A percentile compares a stretch with the other conserved stretches of the same genome.
Evolutionary conservation across 495 filamentous ascomycete genomes (phyloP).

Genomic region (Daldinia loculata): DNA sequence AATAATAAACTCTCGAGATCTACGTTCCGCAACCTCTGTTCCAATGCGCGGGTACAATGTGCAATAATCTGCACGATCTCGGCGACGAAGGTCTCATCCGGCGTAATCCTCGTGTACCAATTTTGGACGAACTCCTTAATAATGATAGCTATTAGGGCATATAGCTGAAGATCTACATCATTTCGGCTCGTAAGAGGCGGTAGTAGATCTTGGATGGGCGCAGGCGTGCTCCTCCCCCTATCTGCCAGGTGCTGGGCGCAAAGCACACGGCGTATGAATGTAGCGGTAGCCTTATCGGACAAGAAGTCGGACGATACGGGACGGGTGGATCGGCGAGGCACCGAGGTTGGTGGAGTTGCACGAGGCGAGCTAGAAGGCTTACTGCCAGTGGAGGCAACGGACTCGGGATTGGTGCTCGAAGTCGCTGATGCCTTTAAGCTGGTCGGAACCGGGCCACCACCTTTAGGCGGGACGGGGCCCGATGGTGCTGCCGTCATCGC

Average conservation of each 20-base stretch:
- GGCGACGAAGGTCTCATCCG: conserved; percentile 84
- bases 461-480: conserved; percentile 34
- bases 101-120: conserved; percentile 93
- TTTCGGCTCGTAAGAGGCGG: conserved; percentile 93
- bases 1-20: conserved; percentile 84
- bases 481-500: conserved; percentile 39
- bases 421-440: conserved; percentile 45
- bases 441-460: conserved; percentile 29
- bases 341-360: conserved; percentile 27
- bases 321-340: conserved; percentile 45
- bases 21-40: conserved; percentile 81
- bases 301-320: conserved; percentile 51
- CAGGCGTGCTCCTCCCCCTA: conserved; percentile 52
- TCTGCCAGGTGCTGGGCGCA: conserved; percentile 58
- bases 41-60: conserved; percentile 85
- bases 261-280: conserved; percentile 61
- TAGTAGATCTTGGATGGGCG: conserved; percentile 76
- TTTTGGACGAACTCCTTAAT: conserved; percentile 86
- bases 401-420: conserved; percentile 39
- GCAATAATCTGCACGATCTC: conserved; percentile 90
- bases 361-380: conserved; percentile 24
- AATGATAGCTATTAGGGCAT: conserved; percentile 88
- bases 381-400: conserved; percentile 35
- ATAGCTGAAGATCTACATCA: conserved; percentile 89
- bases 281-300: conserved; percentile 60